Percentiles rank a stretch among this genome's conserved stretches.
Evolutionary conservation across 495 filamentous ascomycete species (phyloP).

Genomic region (Hapsidospora chrysogenum): DNA sequence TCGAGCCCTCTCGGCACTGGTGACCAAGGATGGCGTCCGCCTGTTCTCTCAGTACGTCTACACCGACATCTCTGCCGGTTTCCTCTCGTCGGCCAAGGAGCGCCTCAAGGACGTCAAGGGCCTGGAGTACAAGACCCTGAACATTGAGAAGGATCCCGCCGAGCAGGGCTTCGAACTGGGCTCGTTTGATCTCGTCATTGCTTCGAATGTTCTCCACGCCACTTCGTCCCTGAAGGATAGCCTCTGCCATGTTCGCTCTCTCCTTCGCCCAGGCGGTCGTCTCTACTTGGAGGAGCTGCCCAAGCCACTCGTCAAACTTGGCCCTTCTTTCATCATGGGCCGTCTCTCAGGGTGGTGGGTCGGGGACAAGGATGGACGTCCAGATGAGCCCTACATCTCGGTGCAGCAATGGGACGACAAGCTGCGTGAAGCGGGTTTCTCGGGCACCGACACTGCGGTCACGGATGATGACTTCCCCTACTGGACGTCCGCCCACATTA

Average conservation of each 20-base stretch:
- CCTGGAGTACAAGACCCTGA: constrained; percentile 15
- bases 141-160: constrained; percentile 12
- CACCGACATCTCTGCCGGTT: constrained; percentile 27
- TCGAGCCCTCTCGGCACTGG: constrained; percentile 8
- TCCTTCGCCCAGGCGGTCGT: constrained; percentile 18
- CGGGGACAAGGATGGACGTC: constrained; percentile 14
- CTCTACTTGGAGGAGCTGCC: constrained; percentile 7
- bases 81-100: constrained; percentile 20
- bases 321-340: constrained; percentile 17
- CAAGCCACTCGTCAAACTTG: no score
- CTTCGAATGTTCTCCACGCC: constrained; percentile 24
- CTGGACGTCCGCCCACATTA: no score
- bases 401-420: constrained; percentile 17
- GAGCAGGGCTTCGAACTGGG: constrained; percentile 14
- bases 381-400: constrained; percentile 13
- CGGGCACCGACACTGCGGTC: constrained; percentile 13
- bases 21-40: constrained; percentile 6
- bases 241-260: constrained; percentile 14
- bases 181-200: constrained; percentile 13
- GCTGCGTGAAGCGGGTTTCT: constrained; percentile 14
- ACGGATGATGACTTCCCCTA: no score
- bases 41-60: constrained; percentile 20
- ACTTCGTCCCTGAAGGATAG: constrained; percentile 18
- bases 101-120: constrained; percentile 8
- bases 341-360: constrained; percentile 27